Evolutionary conservation across 352 stramenopile genomes (phyloP).

Genomic region (Thraustochytrium striatum): DNA sequence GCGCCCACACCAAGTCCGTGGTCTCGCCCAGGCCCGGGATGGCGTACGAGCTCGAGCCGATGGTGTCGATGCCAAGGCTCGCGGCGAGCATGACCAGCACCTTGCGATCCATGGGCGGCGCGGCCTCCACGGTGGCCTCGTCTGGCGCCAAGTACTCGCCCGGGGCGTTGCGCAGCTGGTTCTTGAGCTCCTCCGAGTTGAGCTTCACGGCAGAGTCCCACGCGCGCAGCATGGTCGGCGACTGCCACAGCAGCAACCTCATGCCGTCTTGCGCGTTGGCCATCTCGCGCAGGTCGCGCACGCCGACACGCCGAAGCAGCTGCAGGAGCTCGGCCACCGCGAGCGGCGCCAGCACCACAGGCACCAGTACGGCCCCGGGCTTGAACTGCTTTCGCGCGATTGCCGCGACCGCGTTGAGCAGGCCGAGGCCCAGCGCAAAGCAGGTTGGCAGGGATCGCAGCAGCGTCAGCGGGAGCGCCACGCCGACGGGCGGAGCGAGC

Average conservation of each 20-base stretch:
- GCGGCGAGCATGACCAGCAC: conserved; percentile 56
- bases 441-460: conserved; percentile 60
- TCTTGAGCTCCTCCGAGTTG: conserved; percentile 46
- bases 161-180: conserved; percentile 64
- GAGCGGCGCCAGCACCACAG: conserved; percentile 60
- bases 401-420: conserved; percentile 55
- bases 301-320: conserved; percentile 59
- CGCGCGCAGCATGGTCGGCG: conserved; percentile 53
- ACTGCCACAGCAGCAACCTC: conserved; percentile 62
- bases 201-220: conserved; percentile 50
- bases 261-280: conserved; percentile 63
- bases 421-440: conserved; percentile 60
- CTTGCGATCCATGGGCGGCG: neutral
- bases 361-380: conserved; percentile 56
- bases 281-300: conserved; percentile 60
- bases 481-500: conserved; percentile 57
- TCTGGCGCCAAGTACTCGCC: conserved; percentile 54
- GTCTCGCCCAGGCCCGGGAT: conserved; percentile 78
- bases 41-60: conserved; percentile 77
- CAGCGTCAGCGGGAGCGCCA: conserved; percentile 60
- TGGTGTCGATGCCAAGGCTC: conserved; percentile 75
- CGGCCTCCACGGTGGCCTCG: neutral
- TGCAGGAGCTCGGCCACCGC: conserved; percentile 61
- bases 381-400: conserved; percentile 66
- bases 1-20: conserved; percentile 84